Conservation (phyloP, 495 filamentous ascomycete species). For the Glonium stellatum region DNA sequence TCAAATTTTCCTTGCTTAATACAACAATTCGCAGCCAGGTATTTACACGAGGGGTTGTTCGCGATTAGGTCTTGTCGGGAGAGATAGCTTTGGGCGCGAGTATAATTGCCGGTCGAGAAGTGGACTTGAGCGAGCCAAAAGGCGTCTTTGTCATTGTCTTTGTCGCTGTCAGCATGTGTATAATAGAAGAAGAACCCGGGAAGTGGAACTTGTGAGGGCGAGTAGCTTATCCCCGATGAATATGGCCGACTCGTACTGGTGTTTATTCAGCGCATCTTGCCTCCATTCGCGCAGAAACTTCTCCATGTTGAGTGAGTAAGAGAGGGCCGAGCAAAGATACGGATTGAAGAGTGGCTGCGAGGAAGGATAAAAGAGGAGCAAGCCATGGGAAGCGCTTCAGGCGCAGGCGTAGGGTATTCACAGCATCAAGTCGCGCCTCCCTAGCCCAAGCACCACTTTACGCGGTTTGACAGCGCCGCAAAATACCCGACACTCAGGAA, state of each 20-base stretch:
- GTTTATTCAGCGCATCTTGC: slow-evolving; percentile 84
- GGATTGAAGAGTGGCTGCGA: neutral
- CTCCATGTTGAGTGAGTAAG: slow-evolving; percentile 56
- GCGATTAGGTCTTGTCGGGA: slow-evolving; percentile 74
- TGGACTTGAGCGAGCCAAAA: slow-evolving; percentile 94
- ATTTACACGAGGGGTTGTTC: slow-evolving; percentile 77
- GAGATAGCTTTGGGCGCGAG: slow-evolving; percentile 76
- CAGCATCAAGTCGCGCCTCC: slow-evolving; percentile 1
- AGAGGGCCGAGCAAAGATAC: neutral
- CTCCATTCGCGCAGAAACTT: slow-evolving; percentile 85
- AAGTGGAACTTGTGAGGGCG: slow-evolving; percentile 73
- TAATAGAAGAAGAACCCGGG: neutral
- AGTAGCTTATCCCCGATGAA: slow-evolving; percentile 96
- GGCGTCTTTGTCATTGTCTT: slow-evolving; percentile 83
- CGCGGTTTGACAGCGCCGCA: no score
- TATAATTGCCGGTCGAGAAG: slow-evolving; percentile 89
- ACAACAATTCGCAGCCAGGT: slow-evolving; percentile 86
- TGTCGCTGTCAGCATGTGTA: slow-evolving; percentile 10
- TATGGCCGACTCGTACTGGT: slow-evolving; percentile 91
- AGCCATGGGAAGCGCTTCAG: slow-evolving; percentile 2
- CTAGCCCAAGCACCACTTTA: no score
- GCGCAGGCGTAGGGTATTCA: neutral
- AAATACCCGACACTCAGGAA: no score
- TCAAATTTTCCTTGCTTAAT: slow-evolving; percentile 85
- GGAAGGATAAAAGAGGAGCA: neutral